These are phyloP conservation scores for Polygonum aviculare DNA, from an alignment of 148 eudicot genomes.

Conservation along the genomic window DNA sequence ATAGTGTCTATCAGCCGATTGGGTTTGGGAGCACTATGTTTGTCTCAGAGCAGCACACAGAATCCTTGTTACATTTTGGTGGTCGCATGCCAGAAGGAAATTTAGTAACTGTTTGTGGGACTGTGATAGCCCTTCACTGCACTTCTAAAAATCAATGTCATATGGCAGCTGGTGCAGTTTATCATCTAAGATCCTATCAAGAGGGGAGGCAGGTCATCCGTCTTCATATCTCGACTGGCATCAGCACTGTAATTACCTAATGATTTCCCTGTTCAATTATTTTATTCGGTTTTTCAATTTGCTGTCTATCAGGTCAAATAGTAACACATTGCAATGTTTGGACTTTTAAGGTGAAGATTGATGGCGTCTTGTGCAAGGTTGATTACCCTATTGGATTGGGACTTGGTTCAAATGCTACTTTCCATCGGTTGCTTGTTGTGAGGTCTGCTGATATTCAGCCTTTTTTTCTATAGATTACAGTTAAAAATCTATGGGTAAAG, in stretches of 20 bases:
- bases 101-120: slow-evolving; percentile 59
- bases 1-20: slow-evolving; percentile 14
- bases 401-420: slow-evolving; percentile 54
- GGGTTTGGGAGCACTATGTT: slow-evolving; percentile 12
- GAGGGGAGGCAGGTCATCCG: slow-evolving; percentile 26
- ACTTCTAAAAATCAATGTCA: slow-evolving; percentile 14
- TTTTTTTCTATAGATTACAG: background rate
- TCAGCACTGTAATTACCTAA: slow-evolving; percentile 38
- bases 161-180: slow-evolving; percentile 18
- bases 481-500: background rate
- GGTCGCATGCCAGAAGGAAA: slow-evolving; percentile 49
- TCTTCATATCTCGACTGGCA: slow-evolving; percentile 51
- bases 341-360: slow-evolving; percentile 49
- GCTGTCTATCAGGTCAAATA: slow-evolving; percentile 4
- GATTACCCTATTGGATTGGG: slow-evolving; percentile 70
- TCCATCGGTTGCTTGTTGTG: slow-evolving; percentile 58
- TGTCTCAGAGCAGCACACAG: slow-evolving; percentile 20
- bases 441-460: slow-evolving; percentile 29
- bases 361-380: slow-evolving; percentile 32
- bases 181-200: slow-evolving; percentile 21
- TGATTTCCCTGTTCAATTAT: slow-evolving; percentile 5
- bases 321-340: slow-evolving; percentile 15
- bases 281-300: slow-evolving; percentile 10
- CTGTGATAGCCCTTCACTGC: slow-evolving; percentile 44
- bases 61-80: slow-evolving; percentile 16